These are phyloP conservation scores for Beta vulgaris DNA, from an alignment of 148 eudicot genomes.

Conservation along the genomic window DNA sequence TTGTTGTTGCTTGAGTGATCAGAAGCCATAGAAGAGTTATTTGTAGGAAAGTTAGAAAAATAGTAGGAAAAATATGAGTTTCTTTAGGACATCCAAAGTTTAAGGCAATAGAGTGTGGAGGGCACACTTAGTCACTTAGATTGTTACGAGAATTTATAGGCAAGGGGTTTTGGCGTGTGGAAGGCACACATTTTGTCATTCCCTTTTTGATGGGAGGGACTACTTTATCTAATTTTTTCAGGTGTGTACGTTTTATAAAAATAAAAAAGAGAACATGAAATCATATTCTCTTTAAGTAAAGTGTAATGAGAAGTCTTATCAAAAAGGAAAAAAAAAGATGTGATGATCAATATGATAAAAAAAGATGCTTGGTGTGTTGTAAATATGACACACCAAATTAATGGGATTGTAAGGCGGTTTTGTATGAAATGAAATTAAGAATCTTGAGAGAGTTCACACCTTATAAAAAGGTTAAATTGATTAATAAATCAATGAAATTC, in stretches of 20 bases:
- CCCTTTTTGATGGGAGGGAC: neutral
- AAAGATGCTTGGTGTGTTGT: conserved; percentile 18
- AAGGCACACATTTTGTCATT: conserved; percentile 7
- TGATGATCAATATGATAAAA: neutral
- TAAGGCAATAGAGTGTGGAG: conserved; percentile 26
- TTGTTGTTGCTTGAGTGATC: neutral
- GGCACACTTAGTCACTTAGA: conserved; percentile 22
- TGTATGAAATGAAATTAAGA: neutral
- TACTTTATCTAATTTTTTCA: neutral
- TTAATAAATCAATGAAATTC: neutral
- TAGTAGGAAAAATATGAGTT: neutral
- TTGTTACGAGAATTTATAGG: conserved; percentile 26
- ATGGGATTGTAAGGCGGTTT: conserved; percentile 4
- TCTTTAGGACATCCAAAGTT: neutral
- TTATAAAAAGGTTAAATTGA: too few relatives aligned
- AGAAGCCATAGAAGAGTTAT: conserved; percentile 17
- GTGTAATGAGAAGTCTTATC: neutral
- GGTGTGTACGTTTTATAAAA: conserved; percentile 20
- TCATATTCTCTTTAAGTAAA: neutral
- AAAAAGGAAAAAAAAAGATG: neutral
- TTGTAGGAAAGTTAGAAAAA: neutral
- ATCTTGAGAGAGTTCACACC: conserved; percentile 4
- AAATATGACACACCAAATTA: conserved; percentile 5
- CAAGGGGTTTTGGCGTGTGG: conserved; percentile 23
- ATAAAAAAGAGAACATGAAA: neutral